phyloP scores from a whole-genome alignment of 805 yeast species.

The Wickerhamiella lipophila region DNA sequence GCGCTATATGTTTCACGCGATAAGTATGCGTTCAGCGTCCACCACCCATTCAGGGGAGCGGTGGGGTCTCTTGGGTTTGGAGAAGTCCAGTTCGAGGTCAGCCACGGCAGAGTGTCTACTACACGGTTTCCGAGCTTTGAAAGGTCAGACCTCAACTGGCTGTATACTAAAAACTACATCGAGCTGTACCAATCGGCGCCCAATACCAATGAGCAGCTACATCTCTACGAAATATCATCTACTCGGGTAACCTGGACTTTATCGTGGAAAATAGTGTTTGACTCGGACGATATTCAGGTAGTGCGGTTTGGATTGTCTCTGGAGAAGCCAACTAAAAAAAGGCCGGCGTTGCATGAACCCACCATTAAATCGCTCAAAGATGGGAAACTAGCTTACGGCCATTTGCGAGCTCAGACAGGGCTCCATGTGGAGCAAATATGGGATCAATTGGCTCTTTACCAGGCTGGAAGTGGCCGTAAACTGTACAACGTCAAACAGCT shows the following conservation, averaged over 20 bases:
- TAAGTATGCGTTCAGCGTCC: constrained; percentile 7
- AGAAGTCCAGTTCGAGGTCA: constrained; percentile 10
- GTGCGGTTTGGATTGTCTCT: not conserved
- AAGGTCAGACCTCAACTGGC: constrained; percentile 12
- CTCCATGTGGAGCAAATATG: constrained; percentile 10
- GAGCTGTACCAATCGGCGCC: constrained; percentile 5
- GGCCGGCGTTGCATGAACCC: constrained; percentile 2
- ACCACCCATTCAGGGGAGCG: constrained; percentile 11
- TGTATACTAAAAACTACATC: constrained; percentile 1
- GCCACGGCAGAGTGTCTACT: constrained; percentile 12
- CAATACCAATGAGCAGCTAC: not conserved
- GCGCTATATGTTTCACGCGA: constrained; percentile 1
- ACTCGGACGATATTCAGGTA: constrained; percentile 9
- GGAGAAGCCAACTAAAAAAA: not conserved
- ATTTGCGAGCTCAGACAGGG: not conserved
- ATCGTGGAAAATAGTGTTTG: constrained; percentile 7
- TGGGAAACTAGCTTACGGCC: constrained; percentile 9
- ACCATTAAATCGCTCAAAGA: not conserved
- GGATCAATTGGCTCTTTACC: constrained; percentile 7
- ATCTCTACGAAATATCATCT: constrained; percentile 4
- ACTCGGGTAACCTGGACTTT: constrained; percentile 3
- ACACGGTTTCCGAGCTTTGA: constrained; percentile 13
- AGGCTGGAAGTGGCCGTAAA: not conserved
- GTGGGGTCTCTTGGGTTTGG: constrained; percentile 8
- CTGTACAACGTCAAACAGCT: constrained; percentile 1